phyloP scores from a whole-genome alignment of 2,329 filamentous ascomycete genomes.

The Scytalidium lignicola region DNA sequence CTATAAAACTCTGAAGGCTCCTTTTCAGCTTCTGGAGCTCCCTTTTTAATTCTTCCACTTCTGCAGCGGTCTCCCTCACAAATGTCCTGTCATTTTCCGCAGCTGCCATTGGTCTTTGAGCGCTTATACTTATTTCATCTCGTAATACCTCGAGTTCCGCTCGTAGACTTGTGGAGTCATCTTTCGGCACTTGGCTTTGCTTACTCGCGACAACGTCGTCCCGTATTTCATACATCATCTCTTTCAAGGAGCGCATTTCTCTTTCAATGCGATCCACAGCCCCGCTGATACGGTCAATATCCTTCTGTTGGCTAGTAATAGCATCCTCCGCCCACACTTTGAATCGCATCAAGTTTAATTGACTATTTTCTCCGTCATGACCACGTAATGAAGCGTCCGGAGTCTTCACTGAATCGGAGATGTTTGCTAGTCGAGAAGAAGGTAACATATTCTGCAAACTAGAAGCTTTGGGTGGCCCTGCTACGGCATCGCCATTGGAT shows the following conservation, averaged over 20 bases:
- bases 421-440: background rate
- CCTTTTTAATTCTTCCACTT: background rate
- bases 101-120: background rate
- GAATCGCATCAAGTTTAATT: slow-evolving; percentile 9
- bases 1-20: background rate
- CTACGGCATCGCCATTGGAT: background rate
- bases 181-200: slow-evolving; percentile 3
- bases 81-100: background rate
- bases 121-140: background rate
- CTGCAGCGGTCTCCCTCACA: background rate
- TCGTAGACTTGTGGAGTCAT: background rate
- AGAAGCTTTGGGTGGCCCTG: background rate
- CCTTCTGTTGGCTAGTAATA: slow-evolving; percentile 20
- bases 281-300: slow-evolving; percentile 25
- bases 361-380: background rate
- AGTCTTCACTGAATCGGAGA: background rate
- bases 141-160: background rate
- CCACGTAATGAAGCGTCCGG: background rate
- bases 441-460: background rate
- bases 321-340: slow-evolving; percentile 19
- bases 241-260: slow-evolving; percentile 23
- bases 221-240: slow-evolving; percentile 25
- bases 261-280: slow-evolving; percentile 20
- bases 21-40: background rate
- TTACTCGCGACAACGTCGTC: slow-evolving; percentile 13